Evolutionary conservation across 306 rosid species (phyloP), one percentile per base, ranked within the genome.

Genomic region (Vigna trinervia): DNA sequence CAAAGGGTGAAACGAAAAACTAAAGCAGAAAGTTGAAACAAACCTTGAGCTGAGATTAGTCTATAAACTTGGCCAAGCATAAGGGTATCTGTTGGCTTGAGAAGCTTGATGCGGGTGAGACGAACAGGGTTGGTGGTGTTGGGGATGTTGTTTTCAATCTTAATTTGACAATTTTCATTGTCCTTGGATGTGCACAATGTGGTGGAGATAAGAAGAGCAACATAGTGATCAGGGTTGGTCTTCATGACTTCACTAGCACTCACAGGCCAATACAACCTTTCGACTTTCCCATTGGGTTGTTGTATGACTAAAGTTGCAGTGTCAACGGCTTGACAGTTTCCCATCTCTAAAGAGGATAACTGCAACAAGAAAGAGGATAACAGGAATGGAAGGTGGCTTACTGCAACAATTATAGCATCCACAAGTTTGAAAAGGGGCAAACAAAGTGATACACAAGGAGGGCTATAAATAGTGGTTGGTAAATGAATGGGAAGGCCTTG

Each of bases 321-420:
- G 87, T 95, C 99, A 81, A 89, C 80, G 50, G 99, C 99, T 83
- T 95, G 99, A n/a, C 99, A 95, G 69, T 95, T 95, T 45, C 99
- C 99, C 99, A 95, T 92, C 30, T 68, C 57, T 72, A 30, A 30
- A 30, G 23, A 22, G 23, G 23, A 22, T 22, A 22, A 30, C 82
- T 12, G 48, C 11, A 28, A 59, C 11, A 52, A 66, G 52, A 43
- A 23, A 56, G 68, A 80, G 32, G 28, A 45, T 38, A n/a, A 64
- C 12, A 38, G 10, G 3, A 8, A 2, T 41, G 38, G 64, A 38
- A 48, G 80, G 23, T 28, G 46, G 50, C 23, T 14, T 4, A 36
- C 12, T 54, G 77, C 6, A 82, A 69, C 52, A 74, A 59, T 58
- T 83, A 74, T 74, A 68, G 86, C 54, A 59, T 47, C 69, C 77